phyloP scores from a whole-genome alignment of 2,329 filamentous ascomycete genomes.

The Aspergillus fumigatiaffinis region DNA sequence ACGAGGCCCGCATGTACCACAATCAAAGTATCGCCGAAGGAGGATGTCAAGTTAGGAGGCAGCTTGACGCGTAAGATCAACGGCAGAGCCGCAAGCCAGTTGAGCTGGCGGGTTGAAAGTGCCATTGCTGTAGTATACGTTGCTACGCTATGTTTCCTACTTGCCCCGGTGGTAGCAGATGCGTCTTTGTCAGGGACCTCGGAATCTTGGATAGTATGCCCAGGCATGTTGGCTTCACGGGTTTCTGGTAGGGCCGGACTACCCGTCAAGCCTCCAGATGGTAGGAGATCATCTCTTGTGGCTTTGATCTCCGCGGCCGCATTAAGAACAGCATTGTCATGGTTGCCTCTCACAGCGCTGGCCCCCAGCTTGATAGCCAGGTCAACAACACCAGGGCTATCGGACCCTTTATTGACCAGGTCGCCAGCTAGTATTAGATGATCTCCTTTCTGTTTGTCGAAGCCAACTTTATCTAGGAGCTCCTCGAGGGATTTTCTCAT shows the following conservation, averaged over 20 bases:
- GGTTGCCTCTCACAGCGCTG: constrained; percentile 22
- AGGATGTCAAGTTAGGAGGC: constrained; percentile 3
- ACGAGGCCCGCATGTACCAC: constrained; percentile 19
- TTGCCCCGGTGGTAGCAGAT: background rate
- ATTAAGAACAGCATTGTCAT: constrained; percentile 22
- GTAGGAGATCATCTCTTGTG: background rate
- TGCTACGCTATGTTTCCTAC: background rate
- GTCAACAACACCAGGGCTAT: constrained; percentile 19
- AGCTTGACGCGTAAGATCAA: constrained; percentile 18
- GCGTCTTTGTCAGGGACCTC: background rate
- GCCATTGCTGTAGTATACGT: constrained; percentile 9
- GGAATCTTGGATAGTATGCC: background rate
- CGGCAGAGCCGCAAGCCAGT: constrained; percentile 19
- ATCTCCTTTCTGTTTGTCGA: constrained; percentile 15
- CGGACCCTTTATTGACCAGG: constrained; percentile 19
- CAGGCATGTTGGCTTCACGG: background rate
- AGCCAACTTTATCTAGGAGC: constrained; percentile 13
- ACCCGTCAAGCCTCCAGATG: background rate
- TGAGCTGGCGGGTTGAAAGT: constrained; percentile 12
- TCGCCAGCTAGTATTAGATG: constrained; percentile 19
- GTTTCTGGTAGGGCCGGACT: too few relatives aligned
- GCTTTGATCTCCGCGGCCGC: constrained; percentile 11
- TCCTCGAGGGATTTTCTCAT: constrained; percentile 16
- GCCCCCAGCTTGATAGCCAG: constrained; percentile 18
- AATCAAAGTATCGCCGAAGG: constrained; percentile 11